phyloP scores from a whole-genome alignment of 1,284 basidiomycete species.

The Taiwanofungus camphoratus region DNA sequence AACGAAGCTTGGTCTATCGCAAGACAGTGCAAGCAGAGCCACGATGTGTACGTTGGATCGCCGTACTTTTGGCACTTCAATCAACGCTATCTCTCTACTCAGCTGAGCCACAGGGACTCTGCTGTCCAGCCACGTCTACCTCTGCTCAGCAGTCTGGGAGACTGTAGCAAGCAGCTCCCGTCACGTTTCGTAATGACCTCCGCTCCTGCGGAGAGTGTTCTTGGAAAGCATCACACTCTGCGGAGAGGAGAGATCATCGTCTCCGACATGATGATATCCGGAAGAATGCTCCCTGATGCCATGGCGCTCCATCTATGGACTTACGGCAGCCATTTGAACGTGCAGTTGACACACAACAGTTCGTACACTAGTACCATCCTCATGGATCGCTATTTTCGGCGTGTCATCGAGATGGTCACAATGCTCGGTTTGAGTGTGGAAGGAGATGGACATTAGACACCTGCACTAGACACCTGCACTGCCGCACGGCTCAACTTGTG shows the following conservation, averaged over 20 bases:
- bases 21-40: conserved; percentile 1
- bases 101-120: background rate
- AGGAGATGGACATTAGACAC: too few species aligned
- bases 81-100: background rate
- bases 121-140: background rate
- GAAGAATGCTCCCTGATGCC: background rate
- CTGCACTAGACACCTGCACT: too few species aligned
- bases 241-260: background rate
- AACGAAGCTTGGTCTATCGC: background rate
- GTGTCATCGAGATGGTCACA: background rate
- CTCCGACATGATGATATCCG: background rate
- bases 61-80: conserved; percentile 2
- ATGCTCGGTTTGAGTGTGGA: too few species aligned
- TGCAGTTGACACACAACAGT: conserved; percentile 4
- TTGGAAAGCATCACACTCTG: background rate
- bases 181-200: background rate
- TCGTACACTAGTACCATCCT: conserved; percentile 1
- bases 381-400: conserved; percentile 2
- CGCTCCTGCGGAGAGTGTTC: too few species aligned
- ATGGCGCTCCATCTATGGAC: conserved; percentile 3
- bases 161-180: conserved; percentile 2
- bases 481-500: too few species aligned
- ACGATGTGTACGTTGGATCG: background rate
- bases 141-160: conserved; percentile 2
- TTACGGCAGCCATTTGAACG: conserved; percentile 1